phyloP scores from a whole-genome alignment of 495 filamentous ascomycete genomes.

The Penicillium waksmanii region DNA sequence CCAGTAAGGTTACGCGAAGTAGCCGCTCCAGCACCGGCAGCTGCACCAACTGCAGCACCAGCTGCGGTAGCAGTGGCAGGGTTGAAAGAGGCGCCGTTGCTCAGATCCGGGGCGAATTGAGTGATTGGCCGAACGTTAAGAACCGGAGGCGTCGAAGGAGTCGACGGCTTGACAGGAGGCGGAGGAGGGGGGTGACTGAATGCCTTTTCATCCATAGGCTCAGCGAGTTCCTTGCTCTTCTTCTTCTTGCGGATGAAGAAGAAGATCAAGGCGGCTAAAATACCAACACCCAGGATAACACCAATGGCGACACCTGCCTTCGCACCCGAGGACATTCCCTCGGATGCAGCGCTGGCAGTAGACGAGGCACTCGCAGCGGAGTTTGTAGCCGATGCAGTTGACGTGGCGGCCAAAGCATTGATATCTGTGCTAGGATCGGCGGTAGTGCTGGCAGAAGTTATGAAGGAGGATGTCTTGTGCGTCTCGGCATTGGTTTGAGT shows the following conservation, averaged over 20 bases:
- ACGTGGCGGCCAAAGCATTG: constrained; percentile 19
- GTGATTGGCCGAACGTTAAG: constrained; percentile 87
- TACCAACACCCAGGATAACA: constrained; percentile 64
- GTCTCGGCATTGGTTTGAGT: constrained; percentile 12
- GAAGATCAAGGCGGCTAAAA: constrained; percentile 63
- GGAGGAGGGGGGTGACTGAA: constrained; percentile 40
- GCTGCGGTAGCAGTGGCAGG: constrained; percentile 37
- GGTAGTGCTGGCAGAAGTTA: constrained; percentile 27
- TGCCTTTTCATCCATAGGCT: constrained; percentile 55
- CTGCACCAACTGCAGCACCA: constrained; percentile 32
- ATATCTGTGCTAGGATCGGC: constrained; percentile 19
- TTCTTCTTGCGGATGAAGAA: constrained; percentile 67
- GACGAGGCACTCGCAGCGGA: constrained; percentile 22
- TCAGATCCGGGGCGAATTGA: constrained; percentile 77
- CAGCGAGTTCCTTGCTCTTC: constrained; percentile 56
- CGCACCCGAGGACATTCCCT: constrained; percentile 50
- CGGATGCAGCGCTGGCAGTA: constrained; percentile 14
- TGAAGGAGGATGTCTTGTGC: constrained; percentile 17
- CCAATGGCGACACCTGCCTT: constrained; percentile 88
- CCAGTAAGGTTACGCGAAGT: constrained; percentile 44
- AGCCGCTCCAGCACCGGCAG: constrained; percentile 33
- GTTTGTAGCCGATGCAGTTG: constrained; percentile 17
- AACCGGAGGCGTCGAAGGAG: constrained; percentile 69
- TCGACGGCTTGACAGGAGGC: constrained; percentile 33
- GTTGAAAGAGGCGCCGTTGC: constrained; percentile 38